Conservation (phyloP, 2,329 filamentous ascomycete species). For the Exophiala sp. region DNA sequence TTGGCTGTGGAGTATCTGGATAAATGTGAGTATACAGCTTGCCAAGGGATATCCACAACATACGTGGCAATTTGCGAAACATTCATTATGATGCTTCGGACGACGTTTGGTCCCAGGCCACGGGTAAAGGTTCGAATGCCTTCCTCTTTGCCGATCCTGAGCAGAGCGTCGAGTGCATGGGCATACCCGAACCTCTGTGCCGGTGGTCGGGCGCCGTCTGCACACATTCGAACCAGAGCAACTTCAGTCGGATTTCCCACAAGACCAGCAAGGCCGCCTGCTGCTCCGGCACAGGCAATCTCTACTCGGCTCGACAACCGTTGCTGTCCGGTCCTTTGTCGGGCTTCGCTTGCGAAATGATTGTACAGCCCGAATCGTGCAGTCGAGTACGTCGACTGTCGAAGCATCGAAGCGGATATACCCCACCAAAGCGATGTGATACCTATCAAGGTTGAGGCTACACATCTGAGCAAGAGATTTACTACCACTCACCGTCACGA, state of each 20-base stretch:
- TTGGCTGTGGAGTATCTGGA: conserved; percentile 21
- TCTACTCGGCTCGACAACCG: conserved; percentile 14
- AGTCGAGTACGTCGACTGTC: conserved; percentile 22
- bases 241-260: conserved; percentile 23
- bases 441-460: neutral
- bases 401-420: conserved; percentile 21
- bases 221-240: conserved; percentile 21
- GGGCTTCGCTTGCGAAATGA: conserved; percentile 12
- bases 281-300: conserved; percentile 15
- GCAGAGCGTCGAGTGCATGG: conserved; percentile 15
- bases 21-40: neutral
- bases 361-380: conserved; percentile 21
- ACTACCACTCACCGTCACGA: conserved; percentile 13
- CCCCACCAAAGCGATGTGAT: conserved; percentile 21
- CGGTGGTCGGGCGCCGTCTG: conserved; percentile 18
- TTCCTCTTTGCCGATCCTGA: conserved; percentile 20
- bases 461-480: neutral
- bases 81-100: conserved; percentile 24
- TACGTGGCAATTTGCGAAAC: conserved; percentile 22
- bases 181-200: conserved; percentile 18
- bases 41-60: neutral
- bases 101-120: conserved; percentile 18
- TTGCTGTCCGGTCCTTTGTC: conserved; percentile 7
- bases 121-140: conserved; percentile 17
- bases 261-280: conserved; percentile 18